A percentile compares a stretch with the other conserved stretches of the same genome.
Conservation (phyloP, 2,329 filamentous ascomycete species). For the Colletotrichum sp. region DNA sequence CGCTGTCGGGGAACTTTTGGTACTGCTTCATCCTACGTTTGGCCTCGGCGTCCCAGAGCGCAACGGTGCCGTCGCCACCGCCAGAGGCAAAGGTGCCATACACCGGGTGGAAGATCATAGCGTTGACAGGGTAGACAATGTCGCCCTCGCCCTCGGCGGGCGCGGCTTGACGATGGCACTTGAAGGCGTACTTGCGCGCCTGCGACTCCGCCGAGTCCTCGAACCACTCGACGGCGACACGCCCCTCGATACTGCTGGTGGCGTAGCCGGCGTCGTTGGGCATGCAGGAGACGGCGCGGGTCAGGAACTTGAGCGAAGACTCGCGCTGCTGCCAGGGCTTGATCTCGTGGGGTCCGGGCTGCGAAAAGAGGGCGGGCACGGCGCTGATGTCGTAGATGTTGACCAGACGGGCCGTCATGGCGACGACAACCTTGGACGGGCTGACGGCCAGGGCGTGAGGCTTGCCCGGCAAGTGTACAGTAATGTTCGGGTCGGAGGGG, state of each 20-base stretch:
- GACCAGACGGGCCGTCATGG: conserved; percentile 92
- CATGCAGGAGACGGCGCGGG: conserved; percentile 92
- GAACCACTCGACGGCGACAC: conserved; percentile 98
- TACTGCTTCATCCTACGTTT: conserved; percentile 92
- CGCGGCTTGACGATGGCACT: conserved; percentile 86
- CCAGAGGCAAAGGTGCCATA: conserved; percentile 87
- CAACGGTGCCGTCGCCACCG: conserved; percentile 90
- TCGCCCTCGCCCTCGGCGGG: conserved; percentile 70
- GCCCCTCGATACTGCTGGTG: conserved; percentile 89
- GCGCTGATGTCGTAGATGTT: conserved; percentile 89
- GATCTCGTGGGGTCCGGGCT: conserved; percentile 54
- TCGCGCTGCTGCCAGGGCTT: conserved; percentile 93
- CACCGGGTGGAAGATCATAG: conserved; percentile 84
- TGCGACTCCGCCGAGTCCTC: conserved; percentile 88
- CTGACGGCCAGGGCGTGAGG: conserved; percentile 86
- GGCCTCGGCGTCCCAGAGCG: conserved; percentile 88
- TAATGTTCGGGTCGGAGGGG: conserved; percentile 60
- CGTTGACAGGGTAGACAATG: conserved; percentile 90
- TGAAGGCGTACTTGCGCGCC: conserved; percentile 96
- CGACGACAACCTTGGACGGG: conserved; percentile 84
- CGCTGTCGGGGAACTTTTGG: conserved; percentile 79
- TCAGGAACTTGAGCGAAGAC: conserved; percentile 95
- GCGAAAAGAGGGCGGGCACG: conserved; percentile 62
- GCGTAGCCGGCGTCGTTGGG: conserved; percentile 95
- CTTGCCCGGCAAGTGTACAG: conserved; percentile 79